Evolutionary conservation across 371 early-diverging fungal genomes (phyloP).

Genomic region (Racocetra persica): DNA sequence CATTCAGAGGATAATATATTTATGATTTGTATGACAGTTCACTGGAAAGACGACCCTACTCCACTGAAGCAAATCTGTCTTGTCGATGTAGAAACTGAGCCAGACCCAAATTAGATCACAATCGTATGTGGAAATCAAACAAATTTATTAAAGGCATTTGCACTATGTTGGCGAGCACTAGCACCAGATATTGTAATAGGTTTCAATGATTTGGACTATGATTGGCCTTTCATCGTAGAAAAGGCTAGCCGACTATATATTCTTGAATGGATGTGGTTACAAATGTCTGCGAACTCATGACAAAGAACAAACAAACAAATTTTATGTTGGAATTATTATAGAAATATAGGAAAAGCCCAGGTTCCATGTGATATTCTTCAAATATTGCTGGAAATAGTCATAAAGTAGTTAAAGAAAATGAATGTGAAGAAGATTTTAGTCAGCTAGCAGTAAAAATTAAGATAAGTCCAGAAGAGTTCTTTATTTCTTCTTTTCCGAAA

Average conservation of each 20-base stretch:
- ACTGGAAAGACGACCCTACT: not conserved
- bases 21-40: not conserved
- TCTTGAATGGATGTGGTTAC: slow-evolving; percentile 38
- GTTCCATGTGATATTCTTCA: no score
- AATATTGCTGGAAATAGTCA: no score
- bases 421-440: no score
- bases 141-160: slow-evolving; percentile 40
- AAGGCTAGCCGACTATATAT: slow-evolving; percentile 21
- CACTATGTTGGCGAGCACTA: slow-evolving; percentile 24
- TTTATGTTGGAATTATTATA: no score
- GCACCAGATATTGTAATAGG: no score
- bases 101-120: slow-evolving; percentile 29
- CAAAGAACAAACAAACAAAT: no score
- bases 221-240: slow-evolving; percentile 27
- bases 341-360: not conserved
- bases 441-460: not conserved
- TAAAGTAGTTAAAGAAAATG: no score
- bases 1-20: not conserved
- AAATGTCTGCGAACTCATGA: not conserved
- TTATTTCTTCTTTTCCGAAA: slow-evolving; percentile 4
- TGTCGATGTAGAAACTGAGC: not conserved
- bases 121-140: slow-evolving; percentile 28
- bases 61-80: not conserved
- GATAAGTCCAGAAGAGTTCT: slow-evolving; percentile 11
- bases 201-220: no score